Evolutionary conservation across 1,284 basidiomycete species (phyloP).

Genomic region (Boletus sp.): DNA sequence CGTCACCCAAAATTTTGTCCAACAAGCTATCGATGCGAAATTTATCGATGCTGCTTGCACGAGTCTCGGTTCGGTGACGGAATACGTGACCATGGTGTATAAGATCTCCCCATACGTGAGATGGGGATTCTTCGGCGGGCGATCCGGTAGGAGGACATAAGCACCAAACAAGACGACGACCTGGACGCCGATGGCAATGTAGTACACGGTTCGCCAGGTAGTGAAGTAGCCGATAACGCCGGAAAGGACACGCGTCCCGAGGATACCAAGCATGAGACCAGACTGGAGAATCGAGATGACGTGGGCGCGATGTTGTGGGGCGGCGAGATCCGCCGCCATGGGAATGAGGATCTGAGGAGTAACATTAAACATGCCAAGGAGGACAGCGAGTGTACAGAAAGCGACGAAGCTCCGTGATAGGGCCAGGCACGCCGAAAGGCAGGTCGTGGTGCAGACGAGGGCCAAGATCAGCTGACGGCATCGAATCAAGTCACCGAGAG

Average conservation of each 20-base stretch:
- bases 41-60: slow-evolving; percentile 61
- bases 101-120: slow-evolving; percentile 59
- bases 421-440: slow-evolving; percentile 57
- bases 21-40: slow-evolving; percentile 54
- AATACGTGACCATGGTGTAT: slow-evolving; percentile 59
- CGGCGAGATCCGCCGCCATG: slow-evolving; percentile 61
- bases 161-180: slow-evolving; percentile 45
- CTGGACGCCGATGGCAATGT: slow-evolving; percentile 59
- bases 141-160: slow-evolving; percentile 63
- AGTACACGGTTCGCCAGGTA: slow-evolving; percentile 62
- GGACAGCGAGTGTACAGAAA: slow-evolving; percentile 52
- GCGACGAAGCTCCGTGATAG: slow-evolving; percentile 43
- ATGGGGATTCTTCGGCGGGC: slow-evolving; percentile 58
- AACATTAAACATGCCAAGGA: slow-evolving; percentile 57
- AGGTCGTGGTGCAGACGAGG: slow-evolving; percentile 43
- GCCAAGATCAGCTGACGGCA: slow-evolving; percentile 53
- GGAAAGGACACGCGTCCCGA: slow-evolving; percentile 61
- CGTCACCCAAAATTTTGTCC: slow-evolving; percentile 68
- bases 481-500: slow-evolving; percentile 62
- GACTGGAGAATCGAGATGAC: slow-evolving; percentile 64
- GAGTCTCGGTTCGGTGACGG: slow-evolving; percentile 63
- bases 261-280: slow-evolving; percentile 67
- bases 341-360: slow-evolving; percentile 60
- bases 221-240: slow-evolving; percentile 62
- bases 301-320: slow-evolving; percentile 53